Percentiles rank a stretch among this genome's conserved stretches.
Conservation (phyloP, 2,329 filamentous ascomycete species). For the Helicocarpus griseus region DNA sequence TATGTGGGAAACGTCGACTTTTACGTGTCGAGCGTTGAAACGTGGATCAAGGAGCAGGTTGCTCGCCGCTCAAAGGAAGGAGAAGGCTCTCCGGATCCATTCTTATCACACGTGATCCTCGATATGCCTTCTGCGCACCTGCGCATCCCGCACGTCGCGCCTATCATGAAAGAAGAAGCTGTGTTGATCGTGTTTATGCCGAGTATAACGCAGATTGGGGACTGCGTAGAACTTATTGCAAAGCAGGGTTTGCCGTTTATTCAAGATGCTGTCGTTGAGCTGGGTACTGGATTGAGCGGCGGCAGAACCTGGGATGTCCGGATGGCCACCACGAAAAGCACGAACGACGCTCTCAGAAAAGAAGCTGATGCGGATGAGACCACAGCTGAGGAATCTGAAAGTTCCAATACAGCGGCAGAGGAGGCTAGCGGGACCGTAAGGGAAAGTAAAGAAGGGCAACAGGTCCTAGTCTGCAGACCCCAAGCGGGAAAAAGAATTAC, state of each 20-base stretch:
- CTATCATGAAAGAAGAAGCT: slow-evolving; percentile 54
- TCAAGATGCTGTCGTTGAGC: slow-evolving; percentile 36
- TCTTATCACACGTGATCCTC: slow-evolving; percentile 61
- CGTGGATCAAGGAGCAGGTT: slow-evolving; percentile 51
- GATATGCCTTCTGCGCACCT: slow-evolving; percentile 59
- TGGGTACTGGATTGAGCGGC: slow-evolving; percentile 36
- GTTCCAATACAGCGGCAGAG: slow-evolving; percentile 1
- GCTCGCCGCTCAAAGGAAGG: slow-evolving; percentile 22
- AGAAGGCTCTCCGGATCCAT: slow-evolving; percentile 38
- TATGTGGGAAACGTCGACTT: slow-evolving; percentile 66
- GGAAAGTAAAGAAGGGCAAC: slow-evolving; percentile 19
- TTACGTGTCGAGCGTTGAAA: slow-evolving; percentile 56
- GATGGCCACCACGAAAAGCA: slow-evolving; percentile 16
- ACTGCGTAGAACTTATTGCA: slow-evolving; percentile 49
- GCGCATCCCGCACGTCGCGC: slow-evolving; percentile 36
- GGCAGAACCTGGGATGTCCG: slow-evolving; percentile 41
- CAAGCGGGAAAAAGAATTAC: slow-evolving; percentile 39
- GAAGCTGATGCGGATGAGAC: slow-evolving; percentile 9
- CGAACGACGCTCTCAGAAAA: slow-evolving; percentile 21
- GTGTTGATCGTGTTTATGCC: slow-evolving; percentile 63
- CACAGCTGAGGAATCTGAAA: not conserved
- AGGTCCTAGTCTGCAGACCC: slow-evolving; percentile 43
- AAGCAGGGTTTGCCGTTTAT: slow-evolving; percentile 45
- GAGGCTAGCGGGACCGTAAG: slow-evolving; percentile 7
- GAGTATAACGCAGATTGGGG: slow-evolving; percentile 66